Conservation (phyloP, 2,329 filamentous ascomycete genomes). For the Fusarium verrucosum region DNA sequence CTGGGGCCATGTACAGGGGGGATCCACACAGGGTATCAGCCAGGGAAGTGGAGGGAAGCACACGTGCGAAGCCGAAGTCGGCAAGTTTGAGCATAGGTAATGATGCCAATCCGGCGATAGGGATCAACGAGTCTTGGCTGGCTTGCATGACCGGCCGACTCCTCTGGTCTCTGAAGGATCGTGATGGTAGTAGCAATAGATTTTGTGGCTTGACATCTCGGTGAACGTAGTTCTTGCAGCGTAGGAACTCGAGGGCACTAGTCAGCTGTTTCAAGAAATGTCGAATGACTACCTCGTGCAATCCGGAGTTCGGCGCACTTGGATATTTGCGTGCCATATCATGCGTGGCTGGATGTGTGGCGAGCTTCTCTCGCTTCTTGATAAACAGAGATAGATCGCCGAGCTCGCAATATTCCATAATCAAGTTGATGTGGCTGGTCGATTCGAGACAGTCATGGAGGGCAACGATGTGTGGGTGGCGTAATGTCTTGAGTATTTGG, state of each 20-base stretch:
- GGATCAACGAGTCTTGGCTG: conserved; percentile 82
- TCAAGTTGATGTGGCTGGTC: conserved; percentile 87
- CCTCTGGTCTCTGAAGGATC: conserved; percentile 70
- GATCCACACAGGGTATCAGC: conserved; percentile 97
- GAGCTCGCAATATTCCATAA: conserved; percentile 98
- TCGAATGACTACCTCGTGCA: conserved; percentile 94
- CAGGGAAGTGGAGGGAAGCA: conserved; percentile 87
- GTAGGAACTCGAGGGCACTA: conserved; percentile 89
- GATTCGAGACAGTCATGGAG: conserved; percentile 95
- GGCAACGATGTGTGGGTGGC: conserved; percentile 96
- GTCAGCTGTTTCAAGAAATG: conserved; percentile 96
- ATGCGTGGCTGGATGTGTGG: conserved; percentile 80
- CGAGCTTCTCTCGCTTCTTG: conserved; percentile 86
- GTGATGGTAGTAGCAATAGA: conserved; percentile 84
- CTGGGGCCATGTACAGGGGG: conserved; percentile 97
- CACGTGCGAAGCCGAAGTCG: conserved; percentile 97
- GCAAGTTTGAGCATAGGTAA: conserved; percentile 97
- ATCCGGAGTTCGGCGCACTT: conserved; percentile 80
- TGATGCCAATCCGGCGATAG: conserved; percentile 81
- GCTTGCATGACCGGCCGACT: conserved; percentile 73
- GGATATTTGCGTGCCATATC: conserved; percentile 96
- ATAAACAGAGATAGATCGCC: conserved; percentile 96
- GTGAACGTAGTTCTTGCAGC: conserved; percentile 87
- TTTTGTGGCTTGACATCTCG: conserved; percentile 98
- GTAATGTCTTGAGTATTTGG: conserved; percentile 89